Conservation (phyloP, 169 alveolate genomes). For the Plasmodium inui region DNA sequence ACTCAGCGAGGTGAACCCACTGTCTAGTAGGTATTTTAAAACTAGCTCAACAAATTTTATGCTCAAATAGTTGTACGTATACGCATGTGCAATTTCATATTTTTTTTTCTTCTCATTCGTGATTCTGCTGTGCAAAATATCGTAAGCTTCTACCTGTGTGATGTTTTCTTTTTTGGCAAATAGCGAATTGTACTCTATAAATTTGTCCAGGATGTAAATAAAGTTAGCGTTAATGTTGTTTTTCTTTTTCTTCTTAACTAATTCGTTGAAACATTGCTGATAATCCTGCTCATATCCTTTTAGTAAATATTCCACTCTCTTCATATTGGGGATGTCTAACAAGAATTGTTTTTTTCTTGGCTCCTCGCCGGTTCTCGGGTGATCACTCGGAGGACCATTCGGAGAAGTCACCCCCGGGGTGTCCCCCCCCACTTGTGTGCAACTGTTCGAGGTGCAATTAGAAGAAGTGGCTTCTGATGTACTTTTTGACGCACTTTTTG, state of each 20-base stretch:
- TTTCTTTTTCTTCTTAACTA: slow-evolving; percentile 3
- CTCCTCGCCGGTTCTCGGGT: neutral
- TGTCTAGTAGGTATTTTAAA: slow-evolving; percentile 15
- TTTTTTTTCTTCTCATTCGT: slow-evolving; percentile 48
- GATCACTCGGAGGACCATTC: neutral
- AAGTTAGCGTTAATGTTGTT: neutral
- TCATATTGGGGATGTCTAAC: slow-evolving; percentile 42
- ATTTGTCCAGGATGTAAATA: slow-evolving; percentile 37
- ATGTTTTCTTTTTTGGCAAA: slow-evolving; percentile 54
- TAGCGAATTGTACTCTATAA: slow-evolving; percentile 50
- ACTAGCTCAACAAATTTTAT: slow-evolving; percentile 37
- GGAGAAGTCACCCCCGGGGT: neutral
- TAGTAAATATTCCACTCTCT: slow-evolving; percentile 51
- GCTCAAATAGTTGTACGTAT: slow-evolving; percentile 66
- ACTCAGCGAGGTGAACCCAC: neutral
- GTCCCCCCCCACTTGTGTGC: neutral
- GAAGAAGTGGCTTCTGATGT: neutral
- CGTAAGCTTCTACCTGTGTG: slow-evolving; percentile 57
- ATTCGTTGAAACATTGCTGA: slow-evolving; percentile 45
- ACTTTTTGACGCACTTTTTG: neutral
- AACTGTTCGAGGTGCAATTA: neutral
- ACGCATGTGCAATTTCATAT: slow-evolving; percentile 68
- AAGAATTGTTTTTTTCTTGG: neutral
- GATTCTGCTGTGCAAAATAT: slow-evolving; percentile 18
- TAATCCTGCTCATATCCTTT: slow-evolving; percentile 69